Evolutionary conservation across 768 basidiomycete genomes (phyloP).

Genomic region (Lactarius hatsudake): DNA sequence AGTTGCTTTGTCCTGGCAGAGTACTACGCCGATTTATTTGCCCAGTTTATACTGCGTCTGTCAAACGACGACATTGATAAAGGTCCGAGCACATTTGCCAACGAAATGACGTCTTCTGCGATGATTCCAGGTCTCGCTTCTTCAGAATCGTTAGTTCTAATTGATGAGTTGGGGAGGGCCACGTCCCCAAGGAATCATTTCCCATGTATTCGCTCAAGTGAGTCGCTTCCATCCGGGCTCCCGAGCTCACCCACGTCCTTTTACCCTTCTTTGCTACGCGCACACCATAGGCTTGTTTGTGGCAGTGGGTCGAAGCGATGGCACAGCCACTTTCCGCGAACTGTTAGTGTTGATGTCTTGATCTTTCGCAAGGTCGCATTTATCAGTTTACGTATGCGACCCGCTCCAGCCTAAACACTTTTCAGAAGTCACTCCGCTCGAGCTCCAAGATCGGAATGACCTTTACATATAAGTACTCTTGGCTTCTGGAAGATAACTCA

Average conservation of each 20-base stretch:
- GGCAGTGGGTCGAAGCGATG: not conserved
- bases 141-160: constrained; percentile 64
- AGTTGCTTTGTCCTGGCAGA: constrained; percentile 91
- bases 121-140: constrained; percentile 87
- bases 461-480: constrained; percentile 73
- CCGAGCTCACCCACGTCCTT: not conserved
- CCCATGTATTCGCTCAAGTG: constrained; percentile 68
- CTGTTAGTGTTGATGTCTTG: constrained; percentile 50
- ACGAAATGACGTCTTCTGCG: constrained; percentile 88
- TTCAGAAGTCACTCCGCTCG: constrained; percentile 53
- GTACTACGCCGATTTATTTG: constrained; percentile 64
- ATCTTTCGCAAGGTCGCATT: constrained; percentile 58
- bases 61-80: constrained; percentile 93
- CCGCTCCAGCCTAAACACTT: not conserved
- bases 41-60: constrained; percentile 43
- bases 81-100: constrained; percentile 89
- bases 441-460: constrained; percentile 60
- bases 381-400: constrained; percentile 40
- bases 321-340: constrained; percentile 73
- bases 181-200: constrained; percentile 59
- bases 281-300: not conserved
- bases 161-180: constrained; percentile 68
- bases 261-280: constrained; percentile 85
- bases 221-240: constrained; percentile 24
- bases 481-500: constrained; percentile 52